phyloP scores from a whole-genome alignment of 805 yeast genomes.

The Starmerella riodocensis region DNA sequence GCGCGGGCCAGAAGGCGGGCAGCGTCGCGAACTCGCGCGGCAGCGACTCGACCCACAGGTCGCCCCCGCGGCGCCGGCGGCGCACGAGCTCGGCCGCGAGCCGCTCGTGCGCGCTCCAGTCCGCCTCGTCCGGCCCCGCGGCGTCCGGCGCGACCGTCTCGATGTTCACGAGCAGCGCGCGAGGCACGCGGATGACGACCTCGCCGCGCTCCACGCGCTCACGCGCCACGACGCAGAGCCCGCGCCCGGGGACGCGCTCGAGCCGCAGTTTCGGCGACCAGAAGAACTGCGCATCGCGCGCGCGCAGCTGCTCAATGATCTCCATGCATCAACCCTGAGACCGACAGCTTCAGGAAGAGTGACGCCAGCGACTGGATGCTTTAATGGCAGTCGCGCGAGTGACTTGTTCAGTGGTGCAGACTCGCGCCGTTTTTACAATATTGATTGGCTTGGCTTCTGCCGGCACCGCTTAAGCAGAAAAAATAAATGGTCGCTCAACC shows the following conservation, averaged over 20 bases:
- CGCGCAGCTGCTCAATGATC: conserved; percentile 6
- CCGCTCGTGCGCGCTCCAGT: conserved; percentile 13
- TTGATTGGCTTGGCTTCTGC: no score
- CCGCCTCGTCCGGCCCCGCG: not conserved
- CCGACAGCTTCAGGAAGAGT: no score
- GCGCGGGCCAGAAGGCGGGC: conserved; percentile 55
- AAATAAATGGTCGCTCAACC: no score
- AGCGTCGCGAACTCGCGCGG: conserved; percentile 48
- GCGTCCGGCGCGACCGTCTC: conserved; percentile 1
- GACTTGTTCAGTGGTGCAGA: not conserved
- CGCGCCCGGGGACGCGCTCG: conserved; percentile 35
- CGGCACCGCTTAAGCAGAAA: no score
- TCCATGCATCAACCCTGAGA: conserved; percentile 4
- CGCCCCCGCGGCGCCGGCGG: not conserved
- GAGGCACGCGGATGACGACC: conserved; percentile 17
- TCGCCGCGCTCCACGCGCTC: conserved; percentile 25
- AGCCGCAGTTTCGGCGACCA: conserved; percentile 27
- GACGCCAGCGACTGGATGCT: no score
- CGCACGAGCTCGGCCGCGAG: conserved; percentile 13
- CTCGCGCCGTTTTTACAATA: no score
- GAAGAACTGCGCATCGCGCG: conserved; percentile 5
- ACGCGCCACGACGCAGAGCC: conserved; percentile 49
- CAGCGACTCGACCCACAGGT: conserved; percentile 42
- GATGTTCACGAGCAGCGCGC: conserved; percentile 13
- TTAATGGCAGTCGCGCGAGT: no score